Conservation (phyloP, 441 rosid genomes). For the Populus hybrid region DNA sequence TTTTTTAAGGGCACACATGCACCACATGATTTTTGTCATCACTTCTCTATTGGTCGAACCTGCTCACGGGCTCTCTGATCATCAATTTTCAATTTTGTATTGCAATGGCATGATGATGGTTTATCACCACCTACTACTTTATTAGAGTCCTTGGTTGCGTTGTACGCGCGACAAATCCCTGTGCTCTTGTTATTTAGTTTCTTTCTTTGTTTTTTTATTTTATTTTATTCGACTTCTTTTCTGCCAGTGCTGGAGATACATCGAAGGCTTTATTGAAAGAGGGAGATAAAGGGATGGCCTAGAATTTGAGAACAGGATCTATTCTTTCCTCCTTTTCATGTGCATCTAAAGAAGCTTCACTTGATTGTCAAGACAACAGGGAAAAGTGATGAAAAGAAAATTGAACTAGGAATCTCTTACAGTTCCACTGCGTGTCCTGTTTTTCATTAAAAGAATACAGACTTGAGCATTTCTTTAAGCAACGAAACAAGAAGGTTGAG, state of each 20-base stretch:
- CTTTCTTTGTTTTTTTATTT: not conserved
- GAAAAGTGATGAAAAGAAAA: not conserved
- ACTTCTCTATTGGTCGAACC: conserved; percentile 6
- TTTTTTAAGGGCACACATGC: conserved; percentile 10
- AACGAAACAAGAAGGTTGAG: not conserved
- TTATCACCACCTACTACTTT: no score
- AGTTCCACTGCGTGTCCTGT: not conserved
- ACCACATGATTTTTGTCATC: conserved; percentile 24
- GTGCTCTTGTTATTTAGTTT: not conserved
- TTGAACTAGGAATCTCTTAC: conserved; percentile 9
- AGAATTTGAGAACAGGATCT: conserved; percentile 24
- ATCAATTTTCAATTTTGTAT: not conserved
- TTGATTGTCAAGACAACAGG: conserved; percentile 1
- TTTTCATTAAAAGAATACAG: not conserved
- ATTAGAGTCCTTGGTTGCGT: not conserved
- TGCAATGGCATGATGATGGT: not conserved
- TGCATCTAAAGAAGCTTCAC: conserved; percentile 27
- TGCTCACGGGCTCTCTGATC: not conserved
- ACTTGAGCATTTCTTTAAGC: not conserved
- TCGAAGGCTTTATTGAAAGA: conserved; percentile 23
- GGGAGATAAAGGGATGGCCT: conserved; percentile 23
- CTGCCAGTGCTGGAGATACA: conserved; percentile 22
- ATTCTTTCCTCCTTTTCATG: conserved; percentile 29
- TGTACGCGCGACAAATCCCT: no score
- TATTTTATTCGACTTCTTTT: not conserved